phyloP scores from a whole-genome alignment of 768 basidiomycete species.

The Suillus tomentosus region DNA sequence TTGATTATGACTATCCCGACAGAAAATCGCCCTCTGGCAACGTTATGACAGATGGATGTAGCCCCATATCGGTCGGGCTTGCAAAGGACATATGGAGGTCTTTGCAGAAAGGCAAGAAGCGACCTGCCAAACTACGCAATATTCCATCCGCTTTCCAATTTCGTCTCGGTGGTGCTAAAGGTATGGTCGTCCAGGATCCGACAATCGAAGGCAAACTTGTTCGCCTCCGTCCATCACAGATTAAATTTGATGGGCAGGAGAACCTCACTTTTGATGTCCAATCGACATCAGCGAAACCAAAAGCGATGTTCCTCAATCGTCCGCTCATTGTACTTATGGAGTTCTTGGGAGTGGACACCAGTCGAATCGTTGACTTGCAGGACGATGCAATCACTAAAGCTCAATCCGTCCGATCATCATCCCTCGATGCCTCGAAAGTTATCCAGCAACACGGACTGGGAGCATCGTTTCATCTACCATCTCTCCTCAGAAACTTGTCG shows the following conservation, averaged over 20 bases:
- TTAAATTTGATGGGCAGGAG: constrained; percentile 46
- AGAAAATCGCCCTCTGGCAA: constrained; percentile 27
- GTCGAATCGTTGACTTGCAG: constrained; percentile 41
- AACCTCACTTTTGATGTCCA: constrained; percentile 49
- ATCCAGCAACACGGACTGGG: constrained; percentile 49
- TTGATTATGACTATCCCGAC: constrained; percentile 29
- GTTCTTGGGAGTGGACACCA: constrained; percentile 38
- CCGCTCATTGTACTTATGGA: constrained; percentile 53
- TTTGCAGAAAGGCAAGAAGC: constrained; percentile 33
- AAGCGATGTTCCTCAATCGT: constrained; percentile 46
- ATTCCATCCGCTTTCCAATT: constrained; percentile 47
- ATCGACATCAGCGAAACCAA: constrained; percentile 45
- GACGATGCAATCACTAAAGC: constrained; percentile 39
- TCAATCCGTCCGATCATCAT: constrained; percentile 34
- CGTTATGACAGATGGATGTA: constrained; percentile 55
- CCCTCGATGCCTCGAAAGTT: constrained; percentile 39
- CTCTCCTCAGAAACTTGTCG: constrained; percentile 41
- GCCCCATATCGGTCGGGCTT: constrained; percentile 44
- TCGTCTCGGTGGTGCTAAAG: constrained; percentile 49
- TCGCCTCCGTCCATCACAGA: constrained; percentile 45
- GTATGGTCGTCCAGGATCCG: constrained; percentile 48
- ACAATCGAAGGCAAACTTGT: constrained; percentile 37
- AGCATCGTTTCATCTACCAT: constrained; percentile 45
- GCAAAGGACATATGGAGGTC: constrained; percentile 37
- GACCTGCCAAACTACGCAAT: constrained; percentile 15